phyloP scores from a whole-genome alignment of 2,329 filamentous ascomycete genomes.

The Herpotrichia juniperi region DNA sequence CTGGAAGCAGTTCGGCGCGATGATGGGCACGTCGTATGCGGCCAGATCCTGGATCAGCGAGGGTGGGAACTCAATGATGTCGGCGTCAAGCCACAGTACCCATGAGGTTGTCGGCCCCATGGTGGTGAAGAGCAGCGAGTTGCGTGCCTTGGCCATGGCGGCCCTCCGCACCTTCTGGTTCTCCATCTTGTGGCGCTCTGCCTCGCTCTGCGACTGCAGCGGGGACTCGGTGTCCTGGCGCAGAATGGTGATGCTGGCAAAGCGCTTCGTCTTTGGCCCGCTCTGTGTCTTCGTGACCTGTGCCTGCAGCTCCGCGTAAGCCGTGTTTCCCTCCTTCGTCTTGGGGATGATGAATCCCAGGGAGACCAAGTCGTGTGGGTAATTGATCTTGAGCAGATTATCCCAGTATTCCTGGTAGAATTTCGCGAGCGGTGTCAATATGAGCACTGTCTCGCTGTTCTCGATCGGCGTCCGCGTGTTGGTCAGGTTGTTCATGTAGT shows the following conservation, averaged over 20 bases:
- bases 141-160: slow-evolving; percentile 91
- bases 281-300: slow-evolving; percentile 86
- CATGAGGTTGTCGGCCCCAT: slow-evolving; percentile 89
- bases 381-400: slow-evolving; percentile 81
- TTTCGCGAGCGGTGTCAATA: slow-evolving; percentile 88
- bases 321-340: slow-evolving; percentile 87
- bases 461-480: slow-evolving; percentile 75
- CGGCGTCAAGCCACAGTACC: slow-evolving; percentile 95
- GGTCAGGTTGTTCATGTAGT: slow-evolving; percentile 94
- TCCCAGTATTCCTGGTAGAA: slow-evolving; percentile 98
- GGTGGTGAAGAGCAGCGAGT: slow-evolving; percentile 93
- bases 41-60: slow-evolving; percentile 92
- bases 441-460: slow-evolving; percentile 84
- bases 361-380: slow-evolving; percentile 93
- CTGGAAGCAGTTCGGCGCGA: slow-evolving; percentile 96
- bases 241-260: slow-evolving; percentile 91
- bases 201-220: slow-evolving; percentile 79
- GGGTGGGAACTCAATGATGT: slow-evolving; percentile 86
- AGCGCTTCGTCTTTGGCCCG: slow-evolving; percentile 79
- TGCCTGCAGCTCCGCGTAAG: slow-evolving; percentile 81
- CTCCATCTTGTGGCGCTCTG: slow-evolving; percentile 86
- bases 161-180: slow-evolving; percentile 87
- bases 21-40: slow-evolving; percentile 83
- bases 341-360: slow-evolving; percentile 95
- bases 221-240: slow-evolving; percentile 93